These are phyloP conservation scores for Raphanus raphanistrum DNA, from an alignment of 345 rosid genomes.

Conservation along the genomic window DNA sequence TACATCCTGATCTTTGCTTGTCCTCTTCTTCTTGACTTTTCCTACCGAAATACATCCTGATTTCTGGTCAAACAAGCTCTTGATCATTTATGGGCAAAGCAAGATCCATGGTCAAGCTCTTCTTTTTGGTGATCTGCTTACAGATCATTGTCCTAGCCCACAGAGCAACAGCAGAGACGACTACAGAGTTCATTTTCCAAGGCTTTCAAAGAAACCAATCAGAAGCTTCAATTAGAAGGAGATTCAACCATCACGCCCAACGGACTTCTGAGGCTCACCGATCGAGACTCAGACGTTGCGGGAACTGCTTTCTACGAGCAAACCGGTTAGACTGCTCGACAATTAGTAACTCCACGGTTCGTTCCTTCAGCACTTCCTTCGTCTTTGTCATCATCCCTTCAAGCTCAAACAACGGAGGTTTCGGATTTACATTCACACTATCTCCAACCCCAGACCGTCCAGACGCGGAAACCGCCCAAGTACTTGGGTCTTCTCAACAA, in stretches of 20 bases:
- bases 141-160: not conserved
- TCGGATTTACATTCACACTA: not conserved
- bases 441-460: not conserved
- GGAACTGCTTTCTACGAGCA: not conserved
- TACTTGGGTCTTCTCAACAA: not conserved
- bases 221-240: not conserved
- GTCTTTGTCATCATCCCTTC: not conserved
- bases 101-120: not conserved
- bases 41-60: not conserved
- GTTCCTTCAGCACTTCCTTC: not conserved
- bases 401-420: not conserved
- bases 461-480: not conserved
- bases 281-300: not conserved
- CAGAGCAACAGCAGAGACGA: not conserved
- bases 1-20: not conserved
- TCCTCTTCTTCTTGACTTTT: not conserved
- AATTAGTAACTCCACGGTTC: not conserved
- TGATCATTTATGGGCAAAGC: not conserved
- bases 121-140: not conserved
- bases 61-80: not conserved
- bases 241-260: not conserved
- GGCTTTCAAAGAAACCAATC: not conserved
- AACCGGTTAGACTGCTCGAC: not conserved
- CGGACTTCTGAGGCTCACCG: not conserved
- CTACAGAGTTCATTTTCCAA: not conserved